Conservation (phyloP, 192 early-diverging fungal genomes). For the Phlyctochytrium planicorne region DNA sequence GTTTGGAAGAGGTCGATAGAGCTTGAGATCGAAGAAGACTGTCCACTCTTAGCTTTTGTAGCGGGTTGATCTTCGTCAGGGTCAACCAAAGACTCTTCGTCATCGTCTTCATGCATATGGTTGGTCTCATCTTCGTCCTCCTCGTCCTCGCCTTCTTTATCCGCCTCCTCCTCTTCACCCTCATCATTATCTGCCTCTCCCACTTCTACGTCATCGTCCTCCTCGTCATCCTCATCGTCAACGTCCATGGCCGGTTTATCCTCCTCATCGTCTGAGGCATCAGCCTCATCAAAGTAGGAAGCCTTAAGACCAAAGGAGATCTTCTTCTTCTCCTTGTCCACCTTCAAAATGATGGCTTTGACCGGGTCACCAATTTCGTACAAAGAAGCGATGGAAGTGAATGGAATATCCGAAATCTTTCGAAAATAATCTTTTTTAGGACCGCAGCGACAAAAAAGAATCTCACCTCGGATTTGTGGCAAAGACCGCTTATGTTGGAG, state of each 20-base stretch:
- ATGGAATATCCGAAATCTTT: constrained; percentile 7
- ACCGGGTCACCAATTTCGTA: constrained; percentile 84
- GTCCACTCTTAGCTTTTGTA: background rate
- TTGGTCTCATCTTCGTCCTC: constrained; percentile 18
- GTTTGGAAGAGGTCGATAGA: constrained; percentile 13
- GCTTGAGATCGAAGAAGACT: constrained; percentile 16
- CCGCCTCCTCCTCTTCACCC: constrained; percentile 23
- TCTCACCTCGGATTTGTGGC: constrained; percentile 72
- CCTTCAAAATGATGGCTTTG: constrained; percentile 74
- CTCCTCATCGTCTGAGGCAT: constrained; percentile 38
- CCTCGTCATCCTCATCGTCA: constrained; percentile 39
- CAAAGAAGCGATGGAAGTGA: constrained; percentile 51
- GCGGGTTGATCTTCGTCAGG: background rate
- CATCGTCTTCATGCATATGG: constrained; percentile 20
- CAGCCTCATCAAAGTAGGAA: constrained; percentile 73
- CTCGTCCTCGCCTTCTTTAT: constrained; percentile 23
- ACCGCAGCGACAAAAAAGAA: background rate
- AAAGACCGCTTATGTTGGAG: constrained; percentile 74
- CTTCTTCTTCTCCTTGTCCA: constrained; percentile 66
- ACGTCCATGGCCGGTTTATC: background rate
- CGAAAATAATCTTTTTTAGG: background rate
- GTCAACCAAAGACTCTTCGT: background rate
- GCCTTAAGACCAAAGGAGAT: constrained; percentile 81
- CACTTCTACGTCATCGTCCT: constrained; percentile 40
- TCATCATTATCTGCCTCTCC: constrained; percentile 47